Evolutionary conservation across 108 stramenopile species (phyloP).

Genomic region (Nitzschia palea): DNA sequence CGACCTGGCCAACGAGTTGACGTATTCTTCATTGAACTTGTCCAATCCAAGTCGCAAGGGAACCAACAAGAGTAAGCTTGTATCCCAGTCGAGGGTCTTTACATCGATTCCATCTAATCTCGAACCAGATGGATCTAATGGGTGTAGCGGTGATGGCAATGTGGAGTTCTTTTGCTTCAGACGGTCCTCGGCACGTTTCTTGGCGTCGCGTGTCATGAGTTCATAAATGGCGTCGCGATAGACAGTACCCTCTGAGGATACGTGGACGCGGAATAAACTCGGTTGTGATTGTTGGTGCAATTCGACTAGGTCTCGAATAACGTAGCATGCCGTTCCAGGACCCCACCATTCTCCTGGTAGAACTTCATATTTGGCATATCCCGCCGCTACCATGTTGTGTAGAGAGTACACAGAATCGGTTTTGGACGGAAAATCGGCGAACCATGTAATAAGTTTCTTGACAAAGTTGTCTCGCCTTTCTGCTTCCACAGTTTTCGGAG

Average conservation of each 20-base stretch:
- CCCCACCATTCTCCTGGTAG: conserved; percentile 93
- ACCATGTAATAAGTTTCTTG: conserved; percentile 56
- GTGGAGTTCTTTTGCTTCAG: neutral
- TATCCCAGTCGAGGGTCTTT: conserved; percentile 57
- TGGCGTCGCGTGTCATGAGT: conserved; percentile 62
- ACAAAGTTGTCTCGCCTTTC: conserved; percentile 49
- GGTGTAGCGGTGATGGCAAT: conserved; percentile 14
- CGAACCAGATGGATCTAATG: conserved; percentile 19
- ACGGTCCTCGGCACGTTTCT: conserved; percentile 21
- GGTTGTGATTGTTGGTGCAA: conserved; percentile 39
- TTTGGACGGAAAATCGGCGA: conserved; percentile 76
- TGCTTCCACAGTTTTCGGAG: conserved; percentile 23
- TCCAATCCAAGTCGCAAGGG: conserved; percentile 78
- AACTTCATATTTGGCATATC: conserved; percentile 64
- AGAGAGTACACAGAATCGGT: conserved; percentile 59
- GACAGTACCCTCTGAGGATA: conserved; percentile 82
- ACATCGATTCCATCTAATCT: neutral
- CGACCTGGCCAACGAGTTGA: conserved; percentile 46
- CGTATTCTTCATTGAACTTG: conserved; percentile 59
- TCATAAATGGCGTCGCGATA: conserved; percentile 70
- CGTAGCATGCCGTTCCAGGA: conserved; percentile 80
- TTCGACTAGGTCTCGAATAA: conserved; percentile 71
- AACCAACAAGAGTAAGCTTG: conserved; percentile 67
- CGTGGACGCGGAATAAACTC: conserved; percentile 63
- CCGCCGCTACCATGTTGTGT: conserved; percentile 87